A percentile compares a stretch with the other conserved stretches of the same genome.
Evolutionary conservation across 2,329 filamentous ascomycete species (phyloP).

Genomic region (Botryotinia globosa): DNA sequence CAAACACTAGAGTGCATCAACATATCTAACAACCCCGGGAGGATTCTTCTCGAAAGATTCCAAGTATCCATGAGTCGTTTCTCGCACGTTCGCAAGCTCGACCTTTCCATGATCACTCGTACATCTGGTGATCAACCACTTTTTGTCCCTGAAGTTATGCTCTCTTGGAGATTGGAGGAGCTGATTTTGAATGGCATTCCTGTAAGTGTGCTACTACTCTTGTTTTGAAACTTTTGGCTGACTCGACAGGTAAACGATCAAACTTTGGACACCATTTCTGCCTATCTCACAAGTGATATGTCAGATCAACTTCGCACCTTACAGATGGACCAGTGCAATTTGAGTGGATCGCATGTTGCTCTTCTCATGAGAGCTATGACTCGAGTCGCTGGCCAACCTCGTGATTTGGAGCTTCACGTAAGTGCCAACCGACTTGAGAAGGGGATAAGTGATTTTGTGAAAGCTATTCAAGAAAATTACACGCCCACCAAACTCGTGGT

Average conservation of each 20-base stretch:
- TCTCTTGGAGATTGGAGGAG: conserved; percentile 66
- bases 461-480: conserved; percentile 49
- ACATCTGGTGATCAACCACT: conserved; percentile 62
- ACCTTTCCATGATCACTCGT: conserved; percentile 62
- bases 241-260: conserved; percentile 52
- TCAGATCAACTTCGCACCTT: conserved; percentile 60
- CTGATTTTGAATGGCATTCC: conserved; percentile 62
- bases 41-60: conserved; percentile 61
- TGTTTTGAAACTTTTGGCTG: conserved; percentile 20
- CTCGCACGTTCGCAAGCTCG: conserved; percentile 61
- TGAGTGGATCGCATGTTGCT: conserved; percentile 63
- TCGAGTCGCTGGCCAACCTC: conserved; percentile 45
- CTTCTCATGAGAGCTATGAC: conserved; percentile 63
- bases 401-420: conserved; percentile 63
- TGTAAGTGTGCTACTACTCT: conserved; percentile 34
- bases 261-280: conserved; percentile 63
- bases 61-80: conserved; percentile 66
- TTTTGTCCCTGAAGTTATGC: conserved; percentile 62
- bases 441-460: conserved; percentile 50
- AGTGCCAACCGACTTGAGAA: conserved; percentile 54
- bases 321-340: conserved; percentile 63
- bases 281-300: conserved; percentile 59
- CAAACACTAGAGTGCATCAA: conserved; percentile 65
- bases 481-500: conserved; percentile 64
- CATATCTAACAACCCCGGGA: conserved; percentile 64